These are phyloP conservation scores for Paramecium pentaurelia DNA, from an alignment of 73 alveolate genomes.

Conservation along the genomic window DNA sequence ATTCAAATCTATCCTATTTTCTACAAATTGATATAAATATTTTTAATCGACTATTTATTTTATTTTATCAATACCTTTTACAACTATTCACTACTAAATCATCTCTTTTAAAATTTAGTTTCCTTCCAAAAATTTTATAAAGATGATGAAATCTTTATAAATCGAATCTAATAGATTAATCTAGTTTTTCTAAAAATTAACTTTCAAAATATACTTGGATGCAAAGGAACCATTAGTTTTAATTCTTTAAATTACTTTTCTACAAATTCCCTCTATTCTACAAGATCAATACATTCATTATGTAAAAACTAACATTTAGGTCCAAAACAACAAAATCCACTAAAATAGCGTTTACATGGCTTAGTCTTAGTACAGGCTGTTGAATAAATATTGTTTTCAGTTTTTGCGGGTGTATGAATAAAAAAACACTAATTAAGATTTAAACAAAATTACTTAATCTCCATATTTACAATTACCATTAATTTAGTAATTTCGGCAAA, in stretches of 20 bases:
- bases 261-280: neutral
- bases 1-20: neutral
- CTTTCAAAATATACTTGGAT: neutral
- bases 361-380: neutral
- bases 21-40: neutral
- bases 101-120: constrained; percentile 42
- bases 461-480: neutral
- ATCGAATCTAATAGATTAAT: neutral
- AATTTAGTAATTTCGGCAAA: neutral
- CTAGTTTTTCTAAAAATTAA: neutral
- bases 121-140: constrained; percentile 26
- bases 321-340: neutral
- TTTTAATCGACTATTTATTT: neutral
- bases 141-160: constrained; percentile 27
- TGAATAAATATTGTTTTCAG: neutral
- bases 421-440: neutral
- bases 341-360: neutral
- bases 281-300: neutral
- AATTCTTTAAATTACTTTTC: neutral
- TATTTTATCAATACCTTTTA: neutral
- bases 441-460: constrained; percentile 20
- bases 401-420: neutral
- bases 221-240: neutral
- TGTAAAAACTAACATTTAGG: neutral
- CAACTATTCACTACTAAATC: neutral